Base-by-base conservation (phyloP, 768 basidiomycete genomes). In the Kwoniella europaea region DNA sequence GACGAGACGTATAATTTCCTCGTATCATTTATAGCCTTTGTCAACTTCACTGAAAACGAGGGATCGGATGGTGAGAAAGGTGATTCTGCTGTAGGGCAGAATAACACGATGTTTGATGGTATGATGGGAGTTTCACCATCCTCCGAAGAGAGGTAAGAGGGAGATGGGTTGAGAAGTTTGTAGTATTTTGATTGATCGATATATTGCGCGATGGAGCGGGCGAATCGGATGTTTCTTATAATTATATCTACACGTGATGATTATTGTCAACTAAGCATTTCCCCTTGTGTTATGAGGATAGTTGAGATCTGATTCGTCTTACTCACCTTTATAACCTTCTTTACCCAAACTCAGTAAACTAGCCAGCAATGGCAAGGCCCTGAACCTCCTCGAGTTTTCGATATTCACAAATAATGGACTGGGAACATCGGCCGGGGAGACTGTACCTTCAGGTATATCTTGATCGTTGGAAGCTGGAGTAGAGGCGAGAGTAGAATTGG, bases 341-440 rank as follows among this genome's bases (percentile, higher is more conserved):
- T 74, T 72, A 12, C 86, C 86, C 15, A 84, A 76, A 35, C 79
- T 79, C 35, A 86, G 53, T 18, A 87, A 76, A 22, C 83, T 81
- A 3, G 85, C 82, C 69, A 83, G 84, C 13, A 87, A 60, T 0
- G 86, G 85, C 15, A 87, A 75, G 0, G 84, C 85, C 10, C 86
- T 78, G 75, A 86, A 86, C 12, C 86, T 76, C 12, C 85, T 74
- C 2, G 84, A 85, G 73, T 86, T 87, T 67, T 87, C 86, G 56
- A 86, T 79, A 43, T 77, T 76, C 42, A 82, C 74, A 71, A 85
- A 85, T 22, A 86, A 76, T 1, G 86, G 85, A 22, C 77, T 80
- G 0, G 83, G 81, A 12, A 86, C 72, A 13, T 67, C 41, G n/a
- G 68, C 57, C 43, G 64, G 68, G 10, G 29, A 29, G n/a, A 74